Evolutionary conservation across 805 yeast genomes (phyloP).

Genomic region (Ogataea nonfermentans): DNA sequence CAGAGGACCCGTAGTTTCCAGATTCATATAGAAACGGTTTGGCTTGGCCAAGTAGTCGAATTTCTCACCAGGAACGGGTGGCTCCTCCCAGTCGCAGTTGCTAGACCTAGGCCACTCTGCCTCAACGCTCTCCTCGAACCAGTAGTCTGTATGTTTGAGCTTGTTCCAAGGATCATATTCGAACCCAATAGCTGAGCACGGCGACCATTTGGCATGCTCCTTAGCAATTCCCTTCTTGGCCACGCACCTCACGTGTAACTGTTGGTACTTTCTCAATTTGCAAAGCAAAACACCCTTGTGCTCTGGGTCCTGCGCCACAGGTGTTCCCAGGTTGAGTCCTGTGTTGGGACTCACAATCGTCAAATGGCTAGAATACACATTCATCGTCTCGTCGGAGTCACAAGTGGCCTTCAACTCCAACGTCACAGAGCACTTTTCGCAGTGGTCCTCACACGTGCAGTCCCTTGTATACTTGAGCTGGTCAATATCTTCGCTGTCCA

Average conservation of each 20-base stretch:
- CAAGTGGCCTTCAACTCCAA: slow-evolving; percentile 81
- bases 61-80: slow-evolving; percentile 81
- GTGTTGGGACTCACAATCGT: slow-evolving; percentile 37
- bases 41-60: slow-evolving; percentile 87
- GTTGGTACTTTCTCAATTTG: slow-evolving; percentile 90
- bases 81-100: slow-evolving; percentile 95
- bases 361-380: slow-evolving; percentile 84
- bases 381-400: slow-evolving; percentile 82
- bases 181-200: slow-evolving; percentile 92
- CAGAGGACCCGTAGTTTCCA: slow-evolving; percentile 89
- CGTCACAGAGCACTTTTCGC: slow-evolving; percentile 91
- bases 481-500: slow-evolving; percentile 81
- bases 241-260: slow-evolving; percentile 81
- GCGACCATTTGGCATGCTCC: slow-evolving; percentile 99
- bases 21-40: slow-evolving; percentile 75
- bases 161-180: slow-evolving; percentile 99
- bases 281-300: slow-evolving; percentile 87
- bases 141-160: slow-evolving; percentile 89
- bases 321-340: slow-evolving; percentile 61
- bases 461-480: slow-evolving; percentile 85
- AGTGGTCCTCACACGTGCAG: slow-evolving; percentile 97
- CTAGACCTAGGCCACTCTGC: slow-evolving; percentile 91
- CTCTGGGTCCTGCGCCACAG: slow-evolving; percentile 76
- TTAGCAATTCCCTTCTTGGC: slow-evolving; percentile 97
- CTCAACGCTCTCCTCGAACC: slow-evolving; percentile 90